Evolutionary conservation across 805 yeast species (phyloP).

Genomic region (Wickerhamiella siamensis): DNA sequence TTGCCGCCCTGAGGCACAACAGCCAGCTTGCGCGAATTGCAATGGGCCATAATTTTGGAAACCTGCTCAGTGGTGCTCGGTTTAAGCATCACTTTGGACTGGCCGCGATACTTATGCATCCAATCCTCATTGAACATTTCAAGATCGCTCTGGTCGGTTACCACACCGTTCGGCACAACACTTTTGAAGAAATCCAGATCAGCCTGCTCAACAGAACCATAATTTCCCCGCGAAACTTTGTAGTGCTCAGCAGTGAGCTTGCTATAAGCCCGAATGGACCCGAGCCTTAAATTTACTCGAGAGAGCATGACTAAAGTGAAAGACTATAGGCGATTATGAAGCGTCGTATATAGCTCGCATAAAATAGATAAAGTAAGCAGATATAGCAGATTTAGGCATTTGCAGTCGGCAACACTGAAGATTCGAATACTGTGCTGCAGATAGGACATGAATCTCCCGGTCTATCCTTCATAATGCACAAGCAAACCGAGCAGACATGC

Average conservation of each 20-base stretch:
- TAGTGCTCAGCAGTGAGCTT: conserved; percentile 56
- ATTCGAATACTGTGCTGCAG: conserved; percentile 53
- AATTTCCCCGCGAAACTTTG: conserved; percentile 35
- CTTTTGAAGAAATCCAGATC: conserved; percentile 50
- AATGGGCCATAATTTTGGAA: conserved; percentile 58
- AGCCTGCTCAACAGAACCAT: conserved; percentile 35
- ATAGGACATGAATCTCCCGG: conserved; percentile 73
- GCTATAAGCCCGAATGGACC: not conserved
- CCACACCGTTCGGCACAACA: conserved; percentile 30
- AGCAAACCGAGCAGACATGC: conserved; percentile 86
- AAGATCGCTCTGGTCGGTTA: conserved; percentile 50
- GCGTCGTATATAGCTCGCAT: too few species aligned
- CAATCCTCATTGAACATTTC: conserved; percentile 71
- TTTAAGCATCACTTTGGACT: conserved; percentile 60
- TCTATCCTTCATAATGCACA: conserved; percentile 39
- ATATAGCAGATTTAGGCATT: not conserved
- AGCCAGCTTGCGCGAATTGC: conserved; percentile 63
- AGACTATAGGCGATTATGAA: too few species aligned
- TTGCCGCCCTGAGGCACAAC: conserved; percentile 96
- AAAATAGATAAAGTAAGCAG: too few species aligned
- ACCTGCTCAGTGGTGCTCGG: conserved; percentile 73
- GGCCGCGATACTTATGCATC: conserved; percentile 87
- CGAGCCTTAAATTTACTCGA: not conserved
- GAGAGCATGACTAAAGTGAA: not conserved
- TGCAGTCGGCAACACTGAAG: not conserved